Evolutionary conservation across 176 grass and related monocot species (phyloP).

Genomic region (Cymbopogon citratus): DNA sequence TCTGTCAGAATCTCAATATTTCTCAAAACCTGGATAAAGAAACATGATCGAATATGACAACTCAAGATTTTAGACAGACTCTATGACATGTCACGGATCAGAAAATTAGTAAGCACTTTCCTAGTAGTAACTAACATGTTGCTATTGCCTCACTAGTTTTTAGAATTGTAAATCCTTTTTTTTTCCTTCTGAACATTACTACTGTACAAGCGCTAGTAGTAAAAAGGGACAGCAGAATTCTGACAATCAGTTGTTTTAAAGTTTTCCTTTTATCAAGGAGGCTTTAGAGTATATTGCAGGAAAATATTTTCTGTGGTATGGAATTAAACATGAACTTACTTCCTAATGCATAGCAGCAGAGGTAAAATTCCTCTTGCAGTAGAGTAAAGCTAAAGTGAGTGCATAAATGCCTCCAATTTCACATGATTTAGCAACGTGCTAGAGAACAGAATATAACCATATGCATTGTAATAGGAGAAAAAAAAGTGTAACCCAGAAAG

Average conservation of each 20-base stretch:
- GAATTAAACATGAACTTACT: not conserved
- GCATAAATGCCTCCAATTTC: not conserved
- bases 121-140: not conserved
- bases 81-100: not conserved
- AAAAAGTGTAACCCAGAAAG: not conserved
- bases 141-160: not conserved
- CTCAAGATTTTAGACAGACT: not conserved
- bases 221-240: not conserved
- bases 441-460: not conserved
- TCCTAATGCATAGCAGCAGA: not conserved
- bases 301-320: not conserved
- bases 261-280: not conserved
- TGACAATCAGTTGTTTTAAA: not conserved
- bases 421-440: conserved; percentile 7
- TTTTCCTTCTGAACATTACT: not conserved
- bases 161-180: not conserved
- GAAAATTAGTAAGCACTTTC: not conserved
- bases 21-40: not conserved
- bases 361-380: not conserved
- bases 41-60: not conserved
- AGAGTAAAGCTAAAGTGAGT: not conserved
- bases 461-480: not conserved
- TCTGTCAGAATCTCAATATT: not conserved
- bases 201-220: not conserved
- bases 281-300: not conserved